phyloP scores from a whole-genome alignment of 2,329 filamentous ascomycete genomes.

The Nothomitra cinnamomea region DNA sequence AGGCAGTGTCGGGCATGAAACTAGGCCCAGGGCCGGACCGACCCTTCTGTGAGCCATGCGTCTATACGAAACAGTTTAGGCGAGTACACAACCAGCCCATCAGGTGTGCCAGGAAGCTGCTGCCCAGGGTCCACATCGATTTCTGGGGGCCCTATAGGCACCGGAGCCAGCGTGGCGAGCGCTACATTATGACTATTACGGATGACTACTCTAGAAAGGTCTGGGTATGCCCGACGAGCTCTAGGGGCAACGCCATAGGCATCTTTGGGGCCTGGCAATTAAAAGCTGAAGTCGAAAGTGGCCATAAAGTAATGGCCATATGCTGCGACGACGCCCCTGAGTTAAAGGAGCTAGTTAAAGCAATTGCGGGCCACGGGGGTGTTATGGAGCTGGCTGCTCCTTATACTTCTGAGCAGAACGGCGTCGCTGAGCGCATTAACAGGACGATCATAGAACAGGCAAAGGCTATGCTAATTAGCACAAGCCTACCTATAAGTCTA shows the following conservation, averaged over 20 bases:
- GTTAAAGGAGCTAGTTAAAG: not conserved
- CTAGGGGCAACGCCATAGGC: not conserved
- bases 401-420: too few relatives aligned
- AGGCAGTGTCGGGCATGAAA: not conserved
- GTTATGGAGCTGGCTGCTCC: too few relatives aligned
- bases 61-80: not conserved
- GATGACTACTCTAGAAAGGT: conserved; percentile 3
- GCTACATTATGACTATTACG: conserved; percentile 2
- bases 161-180: not conserved
- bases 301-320: not conserved
- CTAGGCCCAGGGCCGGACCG: not conserved
- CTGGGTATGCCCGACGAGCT: not conserved
- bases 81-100: too few relatives aligned
- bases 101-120: not conserved
- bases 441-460: too few relatives aligned
- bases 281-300: not conserved
- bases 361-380: not conserved
- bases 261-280: not conserved
- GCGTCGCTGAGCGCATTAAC: too few relatives aligned
- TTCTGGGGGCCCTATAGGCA: conserved; percentile 1
- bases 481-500: too few relatives aligned
- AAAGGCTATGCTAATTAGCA: too few relatives aligned
- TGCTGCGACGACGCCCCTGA: not conserved
- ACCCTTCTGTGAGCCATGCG: not conserved
- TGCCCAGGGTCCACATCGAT: not conserved